phyloP scores from a whole-genome alignment of 116 monocot species.

The Dioscorea cayenensis region DNA sequence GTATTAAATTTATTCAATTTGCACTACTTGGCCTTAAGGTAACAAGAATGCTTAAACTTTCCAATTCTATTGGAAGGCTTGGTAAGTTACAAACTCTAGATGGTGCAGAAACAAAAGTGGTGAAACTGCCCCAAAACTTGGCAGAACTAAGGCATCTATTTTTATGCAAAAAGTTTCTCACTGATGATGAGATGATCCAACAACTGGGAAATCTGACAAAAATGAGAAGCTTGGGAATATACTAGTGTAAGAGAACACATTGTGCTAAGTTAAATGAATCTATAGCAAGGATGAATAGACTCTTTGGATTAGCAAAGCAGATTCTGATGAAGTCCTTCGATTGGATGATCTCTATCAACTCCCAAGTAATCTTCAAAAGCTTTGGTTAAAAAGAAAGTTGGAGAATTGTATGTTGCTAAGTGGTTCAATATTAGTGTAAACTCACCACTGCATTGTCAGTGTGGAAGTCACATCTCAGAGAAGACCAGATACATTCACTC shows the following conservation, averaged over 20 bases:
- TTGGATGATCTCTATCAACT: neutral
- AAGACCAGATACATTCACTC: neutral
- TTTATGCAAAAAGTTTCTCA: too few relatives aligned
- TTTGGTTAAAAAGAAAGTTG: neutral
- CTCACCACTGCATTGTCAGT: too few relatives aligned
- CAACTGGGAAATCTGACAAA: neutral
- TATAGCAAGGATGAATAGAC: neutral
- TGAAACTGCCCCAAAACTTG: neutral
- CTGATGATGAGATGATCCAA: neutral
- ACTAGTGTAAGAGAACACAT: neutral
- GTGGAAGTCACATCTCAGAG: neutral
- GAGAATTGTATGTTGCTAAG: neutral
- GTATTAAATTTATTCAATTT: constrained; percentile 16
- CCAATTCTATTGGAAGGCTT: constrained; percentile 13
- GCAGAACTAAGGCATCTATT: neutral
- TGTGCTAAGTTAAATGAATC: neutral
- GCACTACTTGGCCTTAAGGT: constrained; percentile 10
- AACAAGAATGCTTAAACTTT: constrained; percentile 14
- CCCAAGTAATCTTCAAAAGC: neutral
- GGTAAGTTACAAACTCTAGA: constrained; percentile 13
- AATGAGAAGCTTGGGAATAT: neutral
- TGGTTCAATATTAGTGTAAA: neutral
- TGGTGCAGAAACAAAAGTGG: neutral
- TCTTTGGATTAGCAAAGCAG: neutral
- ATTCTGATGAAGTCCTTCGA: neutral